A percentile compares a stretch with the other conserved stretches of the same genome.
Evolutionary conservation across 805 yeast genomes (phyloP).

Genomic region (Kregervanrija fluxuum): DNA sequence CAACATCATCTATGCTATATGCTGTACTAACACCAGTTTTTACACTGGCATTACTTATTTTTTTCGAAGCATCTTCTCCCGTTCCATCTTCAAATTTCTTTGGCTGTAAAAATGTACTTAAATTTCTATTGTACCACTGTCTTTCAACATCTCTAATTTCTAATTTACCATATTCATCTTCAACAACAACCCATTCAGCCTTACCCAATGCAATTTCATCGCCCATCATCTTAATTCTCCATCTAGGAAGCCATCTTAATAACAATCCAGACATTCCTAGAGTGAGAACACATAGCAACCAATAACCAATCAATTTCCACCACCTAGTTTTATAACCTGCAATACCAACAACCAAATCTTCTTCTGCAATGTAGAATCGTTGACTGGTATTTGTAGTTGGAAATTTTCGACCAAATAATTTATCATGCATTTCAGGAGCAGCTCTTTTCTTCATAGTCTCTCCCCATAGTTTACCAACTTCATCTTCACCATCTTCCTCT

Average conservation of each 20-base stretch:
- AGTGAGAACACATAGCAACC: slow-evolving; percentile 47
- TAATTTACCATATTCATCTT: slow-evolving; percentile 88
- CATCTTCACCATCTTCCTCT: slow-evolving; percentile 17
- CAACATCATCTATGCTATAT: slow-evolving; percentile 30
- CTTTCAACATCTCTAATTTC: slow-evolving; percentile 49
- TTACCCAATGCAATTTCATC: slow-evolving; percentile 59
- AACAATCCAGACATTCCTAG: slow-evolving; percentile 68
- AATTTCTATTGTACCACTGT: slow-evolving; percentile 58
- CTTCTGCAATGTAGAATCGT: slow-evolving; percentile 89
- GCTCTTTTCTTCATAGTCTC: slow-evolving; percentile 13
- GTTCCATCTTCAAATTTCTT: slow-evolving; percentile 11
- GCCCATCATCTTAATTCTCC: slow-evolving; percentile 63
- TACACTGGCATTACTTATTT: not conserved
- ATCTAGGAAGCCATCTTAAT: slow-evolving; percentile 81
- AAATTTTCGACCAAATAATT: slow-evolving; percentile 32
- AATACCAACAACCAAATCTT: slow-evolving; percentile 87
- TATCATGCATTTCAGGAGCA: slow-evolving; percentile 32
- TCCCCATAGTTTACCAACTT: slow-evolving; percentile 7
- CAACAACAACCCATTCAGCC: slow-evolving; percentile 90
- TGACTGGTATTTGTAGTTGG: slow-evolving; percentile 50
- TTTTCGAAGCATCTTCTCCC: slow-evolving; percentile 13
- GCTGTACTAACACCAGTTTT: slow-evolving; percentile 13
- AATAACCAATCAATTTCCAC: slow-evolving; percentile 41
- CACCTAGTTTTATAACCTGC: slow-evolving; percentile 72
- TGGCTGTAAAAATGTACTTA: slow-evolving; percentile 56